These are phyloP conservation scores for Dichotomocladium elegans DNA, from an alignment of 371 early-diverging fungal species.

Conservation along the genomic window DNA sequence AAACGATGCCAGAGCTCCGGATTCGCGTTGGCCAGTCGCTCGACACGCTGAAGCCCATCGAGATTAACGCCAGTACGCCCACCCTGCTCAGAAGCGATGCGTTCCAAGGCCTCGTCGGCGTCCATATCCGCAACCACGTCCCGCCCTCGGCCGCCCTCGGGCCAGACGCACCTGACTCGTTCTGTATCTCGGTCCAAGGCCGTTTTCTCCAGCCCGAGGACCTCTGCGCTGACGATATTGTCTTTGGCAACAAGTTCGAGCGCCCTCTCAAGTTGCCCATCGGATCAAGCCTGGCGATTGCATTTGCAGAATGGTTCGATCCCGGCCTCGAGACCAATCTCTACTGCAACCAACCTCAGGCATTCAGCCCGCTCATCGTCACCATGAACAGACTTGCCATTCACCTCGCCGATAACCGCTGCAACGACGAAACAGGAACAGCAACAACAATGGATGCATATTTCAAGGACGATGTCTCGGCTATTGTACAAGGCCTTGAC, in stretches of 20 bases:
- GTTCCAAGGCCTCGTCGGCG: conserved; percentile 65
- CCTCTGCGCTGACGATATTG: conserved; percentile 59
- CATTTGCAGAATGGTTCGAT: conserved; percentile 76
- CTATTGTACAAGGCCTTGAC: conserved; percentile 11
- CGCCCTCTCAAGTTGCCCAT: conserved; percentile 64
- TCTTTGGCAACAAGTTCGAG: conserved; percentile 81
- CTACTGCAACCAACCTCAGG: conserved; percentile 70
- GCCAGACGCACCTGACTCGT: conserved; percentile 43
- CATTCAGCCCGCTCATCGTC: conserved; percentile 67
- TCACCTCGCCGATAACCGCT: background rate
- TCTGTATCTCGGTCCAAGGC: conserved; percentile 68
- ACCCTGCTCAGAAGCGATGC: conserved; percentile 55
- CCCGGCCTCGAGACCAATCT: conserved; percentile 75
- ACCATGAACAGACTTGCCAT: conserved; percentile 67
- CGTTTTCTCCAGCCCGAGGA: conserved; percentile 65
- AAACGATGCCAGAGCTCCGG: background rate
- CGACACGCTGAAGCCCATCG: conserved; percentile 46
- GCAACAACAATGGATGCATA: background rate
- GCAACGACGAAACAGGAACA: conserved; percentile 5
- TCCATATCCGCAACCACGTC: conserved; percentile 59
- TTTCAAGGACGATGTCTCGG: conserved; percentile 25
- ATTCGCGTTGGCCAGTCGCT: conserved; percentile 61
- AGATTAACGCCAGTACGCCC: conserved; percentile 64
- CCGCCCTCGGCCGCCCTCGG: conserved; percentile 54
- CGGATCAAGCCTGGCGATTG: conserved; percentile 68